Evolutionary conservation across 73 alveolate species (phyloP), one percentile per base, ranked within the genome.

Genomic region (Diophrys appendiculata): DNA sequence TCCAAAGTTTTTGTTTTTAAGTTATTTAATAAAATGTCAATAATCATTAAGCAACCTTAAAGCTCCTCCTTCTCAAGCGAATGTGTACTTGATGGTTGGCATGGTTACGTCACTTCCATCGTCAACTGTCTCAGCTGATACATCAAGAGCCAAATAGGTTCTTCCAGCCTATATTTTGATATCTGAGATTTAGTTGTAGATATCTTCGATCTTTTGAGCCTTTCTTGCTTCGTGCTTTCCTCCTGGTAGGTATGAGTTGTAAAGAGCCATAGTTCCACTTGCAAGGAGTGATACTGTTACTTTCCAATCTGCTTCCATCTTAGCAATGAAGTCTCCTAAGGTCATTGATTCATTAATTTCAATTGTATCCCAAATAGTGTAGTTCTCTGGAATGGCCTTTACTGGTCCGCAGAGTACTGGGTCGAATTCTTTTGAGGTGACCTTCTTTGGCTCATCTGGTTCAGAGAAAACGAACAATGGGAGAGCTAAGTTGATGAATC

Each of bases 291-390:
- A 69, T 32, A 95, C 73, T 31, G 83, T 92, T 32, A 95, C 83
- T 60, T 94, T 76, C 81, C 86, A 88, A 54, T 70, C 60, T 27
- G 81, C 83, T 76, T 94, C 96, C 60, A 88, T 33, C 68, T 55
- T 34, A 54, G 92, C 95, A 52, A 89, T 65, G 79, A 97, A 77
- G 68, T 97, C 88, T 52, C 81, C 81, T 24, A 95, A 81, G 34
- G 98, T 95, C 89, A 74, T 80, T 23, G 97, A 82, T 35, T 95
- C 97, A n/a, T 69, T 83, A 5, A 93, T 80, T 18, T 65, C 87
- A 53, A 95, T 90, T 81, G 89, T 95, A 69, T 97, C 99, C 98
- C 98, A 97, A 28, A 83, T 88, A 56, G 97, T 89, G 90, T 83
- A 95, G 68, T 94, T 92, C 77, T 89, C 91, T 22, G 99, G 99